Base-by-base conservation (phyloP, 1,284 basidiomycete genomes). In the Schizopora paradoxa region DNA sequence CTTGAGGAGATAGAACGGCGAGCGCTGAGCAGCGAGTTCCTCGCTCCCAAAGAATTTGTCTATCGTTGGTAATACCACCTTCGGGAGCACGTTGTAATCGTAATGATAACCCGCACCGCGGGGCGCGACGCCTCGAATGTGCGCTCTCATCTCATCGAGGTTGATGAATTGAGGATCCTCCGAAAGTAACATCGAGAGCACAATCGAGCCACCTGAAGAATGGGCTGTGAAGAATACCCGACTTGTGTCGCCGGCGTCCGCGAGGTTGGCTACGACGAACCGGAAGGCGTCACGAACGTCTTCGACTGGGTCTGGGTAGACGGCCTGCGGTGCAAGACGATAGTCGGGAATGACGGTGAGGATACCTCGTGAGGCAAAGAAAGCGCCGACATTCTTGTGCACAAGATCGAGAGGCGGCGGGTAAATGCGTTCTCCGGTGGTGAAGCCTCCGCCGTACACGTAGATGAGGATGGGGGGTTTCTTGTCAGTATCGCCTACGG, bases 291-390 rank as follows among this genome's bases (percentile, higher is more conserved):
- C 76, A 8, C 70, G 69, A 2, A 82, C 57, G 53, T 84, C 81
- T 51, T 76, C 66, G 0, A 69, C 69, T 0, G 71, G 64, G 0
- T 60, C 65, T 0, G 82, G 82, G 56, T 72, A 82, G n/a, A 57
- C 65, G 44, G 67, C 69, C 22, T 69, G 57, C 2, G 81, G 80
- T 1, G 72, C 70, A 27, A 84, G 70, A 2, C 77, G 73, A 53
- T 84, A 83, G 59, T 83, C 79, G 0, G 80, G 69, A 47, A 84
- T 76, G 48, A 82, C 62, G 11, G 73, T 73, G 48, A 82, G 52
- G 60, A 79, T 73, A 0, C 80, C 79, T n/a, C 61, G 67, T 10
- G 67, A 62, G 0, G 79, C 74, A 56, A 77, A 84, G 65, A 74
- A 82, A 4, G 76, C 64, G 0, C 73, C 81, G 6, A 82, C 50